These are phyloP conservation scores for Globisporangium spiculum DNA, from an alignment of 352 stramenopile genomes.

Conservation along the genomic window DNA sequence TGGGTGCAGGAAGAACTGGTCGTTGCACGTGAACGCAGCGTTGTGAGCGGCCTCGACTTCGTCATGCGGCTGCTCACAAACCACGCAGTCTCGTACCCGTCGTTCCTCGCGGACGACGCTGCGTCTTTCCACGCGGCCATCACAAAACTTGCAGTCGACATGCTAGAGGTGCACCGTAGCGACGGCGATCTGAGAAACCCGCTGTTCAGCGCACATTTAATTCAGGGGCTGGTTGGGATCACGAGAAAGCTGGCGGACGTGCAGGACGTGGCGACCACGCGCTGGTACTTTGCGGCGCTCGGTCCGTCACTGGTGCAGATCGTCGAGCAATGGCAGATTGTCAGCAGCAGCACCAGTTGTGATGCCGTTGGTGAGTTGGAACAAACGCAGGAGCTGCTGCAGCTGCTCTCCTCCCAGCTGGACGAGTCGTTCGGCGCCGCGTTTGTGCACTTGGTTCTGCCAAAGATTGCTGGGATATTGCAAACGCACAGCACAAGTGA, in stretches of 20 bases:
- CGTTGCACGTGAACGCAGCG: slow-evolving; percentile 19
- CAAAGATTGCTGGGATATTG: slow-evolving; percentile 44
- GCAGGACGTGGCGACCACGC: slow-evolving; percentile 31
- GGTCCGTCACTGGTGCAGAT: slow-evolving; percentile 36
- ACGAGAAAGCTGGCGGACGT: slow-evolving; percentile 45
- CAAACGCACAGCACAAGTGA: slow-evolving; percentile 22
- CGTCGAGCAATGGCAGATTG: slow-evolving; percentile 13
- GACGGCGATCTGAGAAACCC: slow-evolving; percentile 23
- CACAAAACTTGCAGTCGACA: slow-evolving; percentile 16
- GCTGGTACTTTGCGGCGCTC: slow-evolving; percentile 45
- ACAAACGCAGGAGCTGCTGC: slow-evolving; percentile 47
- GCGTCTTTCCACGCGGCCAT: slow-evolving; percentile 41
- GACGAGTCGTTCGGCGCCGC: slow-evolving; percentile 36
- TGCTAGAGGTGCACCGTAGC: slow-evolving; percentile 20
- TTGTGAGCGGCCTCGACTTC: slow-evolving; percentile 23
- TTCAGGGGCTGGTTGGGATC: slow-evolving; percentile 35
- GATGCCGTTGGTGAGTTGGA: slow-evolving; percentile 32
- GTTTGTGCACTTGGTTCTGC: slow-evolving; percentile 63
- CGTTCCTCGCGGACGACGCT: slow-evolving; percentile 25
- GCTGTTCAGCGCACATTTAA: slow-evolving; percentile 22
- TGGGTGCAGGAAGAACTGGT: slow-evolving; percentile 43
- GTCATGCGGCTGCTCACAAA: slow-evolving; percentile 40
- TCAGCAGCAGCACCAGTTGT: slow-evolving; percentile 6
- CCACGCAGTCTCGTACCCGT: slow-evolving; percentile 32
- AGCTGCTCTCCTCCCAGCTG: slow-evolving; percentile 44